Evolutionary conservation across 2,329 filamentous ascomycete genomes (phyloP).

Genomic region (Parafenestella ontariensis): DNA sequence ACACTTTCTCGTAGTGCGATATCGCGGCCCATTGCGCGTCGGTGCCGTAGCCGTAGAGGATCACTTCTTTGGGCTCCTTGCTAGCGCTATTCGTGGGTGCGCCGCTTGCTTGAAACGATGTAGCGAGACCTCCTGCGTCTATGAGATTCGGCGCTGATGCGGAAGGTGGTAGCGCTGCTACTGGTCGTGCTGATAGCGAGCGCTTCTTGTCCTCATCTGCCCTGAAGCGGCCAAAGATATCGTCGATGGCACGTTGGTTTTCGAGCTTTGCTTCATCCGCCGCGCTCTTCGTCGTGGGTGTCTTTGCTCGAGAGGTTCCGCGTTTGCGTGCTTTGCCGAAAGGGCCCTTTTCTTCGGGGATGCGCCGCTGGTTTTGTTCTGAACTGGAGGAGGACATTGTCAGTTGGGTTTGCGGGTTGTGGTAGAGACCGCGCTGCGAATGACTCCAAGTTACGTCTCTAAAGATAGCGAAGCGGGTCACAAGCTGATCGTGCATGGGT

Average conservation of each 20-base stretch:
- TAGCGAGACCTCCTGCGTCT: slow-evolving; percentile 34
- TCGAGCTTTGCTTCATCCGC: slow-evolving; percentile 60
- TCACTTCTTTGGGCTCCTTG: slow-evolving; percentile 74
- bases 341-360: slow-evolving; percentile 66
- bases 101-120: slow-evolving; percentile 35
- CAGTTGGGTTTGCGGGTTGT: slow-evolving; percentile 10
- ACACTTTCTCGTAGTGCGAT: slow-evolving; percentile 85
- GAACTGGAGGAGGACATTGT: slow-evolving; percentile 30
- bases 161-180: slow-evolving; percentile 35
- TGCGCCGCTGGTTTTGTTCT: slow-evolving; percentile 58
- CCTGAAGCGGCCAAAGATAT: slow-evolving; percentile 53
- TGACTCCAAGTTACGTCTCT: neutral
- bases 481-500: neutral
- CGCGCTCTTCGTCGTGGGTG: slow-evolving; percentile 65
- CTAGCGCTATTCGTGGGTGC: slow-evolving; percentile 46
- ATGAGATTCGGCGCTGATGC: slow-evolving; percentile 42
- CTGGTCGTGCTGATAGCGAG: slow-evolving; percentile 31
- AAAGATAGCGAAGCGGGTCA: neutral
- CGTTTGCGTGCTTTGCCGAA: slow-evolving; percentile 63
- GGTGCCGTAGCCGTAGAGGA: slow-evolving; percentile 82
- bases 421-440: neutral
- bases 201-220: slow-evolving; percentile 38
- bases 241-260: slow-evolving; percentile 55
- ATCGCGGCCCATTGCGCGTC: slow-evolving; percentile 80
- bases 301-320: slow-evolving; percentile 59